Conservation (phyloP, 192 early-diverging fungal species). For the Umbelopsis sp. region DNA sequence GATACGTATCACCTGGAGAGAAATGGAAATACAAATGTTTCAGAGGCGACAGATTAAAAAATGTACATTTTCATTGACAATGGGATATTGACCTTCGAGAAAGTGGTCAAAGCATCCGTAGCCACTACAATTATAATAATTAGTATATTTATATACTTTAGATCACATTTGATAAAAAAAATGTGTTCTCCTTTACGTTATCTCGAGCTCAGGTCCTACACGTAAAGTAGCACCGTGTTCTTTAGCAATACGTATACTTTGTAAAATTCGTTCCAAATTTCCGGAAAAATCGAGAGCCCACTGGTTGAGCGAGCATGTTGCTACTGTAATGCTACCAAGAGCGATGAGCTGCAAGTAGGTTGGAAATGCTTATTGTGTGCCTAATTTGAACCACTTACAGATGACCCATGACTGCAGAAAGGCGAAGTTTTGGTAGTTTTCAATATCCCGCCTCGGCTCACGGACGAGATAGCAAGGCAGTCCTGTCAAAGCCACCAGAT, state of each 20-base stretch:
- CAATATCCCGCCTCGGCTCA: not conserved
- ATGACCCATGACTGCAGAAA: not conserved
- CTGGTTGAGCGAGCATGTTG: conserved; percentile 84
- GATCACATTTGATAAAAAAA: not conserved
- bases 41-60: not conserved
- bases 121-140: conserved; percentile 50
- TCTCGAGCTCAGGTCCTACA: conserved; percentile 95
- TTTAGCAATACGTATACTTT: conserved; percentile 85
- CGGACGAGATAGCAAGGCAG: not conserved
- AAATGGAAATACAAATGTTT: not conserved
- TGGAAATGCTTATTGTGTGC: not conserved
- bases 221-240: conserved; percentile 77
- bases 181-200: conserved; percentile 59
- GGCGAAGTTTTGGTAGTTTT: not conserved
- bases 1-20: conserved; percentile 79
- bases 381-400: not conserved
- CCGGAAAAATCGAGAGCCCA: conserved; percentile 98
- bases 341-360: not conserved
- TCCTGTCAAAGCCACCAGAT: conserved; percentile 14
- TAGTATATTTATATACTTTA: not conserved
- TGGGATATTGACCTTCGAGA: conserved; percentile 69
- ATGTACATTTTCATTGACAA: not conserved
- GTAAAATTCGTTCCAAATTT: conserved; percentile 83
- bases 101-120: conserved; percentile 99
- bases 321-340: conserved; percentile 59